phyloP scores from a whole-genome alignment of 78 protist genomes.

The Dictyostelium brefeldianum region DNA sequence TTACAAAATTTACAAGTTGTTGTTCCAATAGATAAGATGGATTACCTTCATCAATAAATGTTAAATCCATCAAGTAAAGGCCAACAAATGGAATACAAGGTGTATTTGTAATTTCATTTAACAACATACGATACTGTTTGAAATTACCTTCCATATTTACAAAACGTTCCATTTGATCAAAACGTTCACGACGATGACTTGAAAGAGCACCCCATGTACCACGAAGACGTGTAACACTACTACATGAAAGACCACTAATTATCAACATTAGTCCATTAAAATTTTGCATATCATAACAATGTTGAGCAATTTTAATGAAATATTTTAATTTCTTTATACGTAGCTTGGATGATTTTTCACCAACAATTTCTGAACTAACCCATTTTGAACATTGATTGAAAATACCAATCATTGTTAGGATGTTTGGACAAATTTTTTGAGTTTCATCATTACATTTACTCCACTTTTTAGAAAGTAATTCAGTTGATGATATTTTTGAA shows the following conservation, averaged over 20 bases:
- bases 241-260: slow-evolving; percentile 58
- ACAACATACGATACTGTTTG: slow-evolving; percentile 42
- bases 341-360: slow-evolving; percentile 29
- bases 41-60: slow-evolving; percentile 85
- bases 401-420: slow-evolving; percentile 87
- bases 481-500: slow-evolving; percentile 80
- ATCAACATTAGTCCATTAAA: slow-evolving; percentile 59
- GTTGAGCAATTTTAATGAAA: slow-evolving; percentile 62
- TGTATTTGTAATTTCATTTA: slow-evolving; percentile 7
- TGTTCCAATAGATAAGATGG: slow-evolving; percentile 19
- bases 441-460: slow-evolving; percentile 49
- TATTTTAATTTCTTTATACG: slow-evolving; percentile 63
- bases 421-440: slow-evolving; percentile 84
- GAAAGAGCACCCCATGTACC: slow-evolving; percentile 75
- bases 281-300: slow-evolving; percentile 68
- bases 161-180: slow-evolving; percentile 54
- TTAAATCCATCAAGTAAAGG: slow-evolving; percentile 73
- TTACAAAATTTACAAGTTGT: slow-evolving; percentile 64
- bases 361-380: slow-evolving; percentile 64
- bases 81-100: slow-evolving; percentile 79
- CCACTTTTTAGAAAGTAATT: slow-evolving; percentile 87
- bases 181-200: slow-evolving; percentile 39
- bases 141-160: slow-evolving; percentile 81
- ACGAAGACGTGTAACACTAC: slow-evolving; percentile 34
- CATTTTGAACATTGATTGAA: slow-evolving; percentile 80